Base-by-base conservation (phyloP, 345 rosid species). In the Populus simonii region DNA sequence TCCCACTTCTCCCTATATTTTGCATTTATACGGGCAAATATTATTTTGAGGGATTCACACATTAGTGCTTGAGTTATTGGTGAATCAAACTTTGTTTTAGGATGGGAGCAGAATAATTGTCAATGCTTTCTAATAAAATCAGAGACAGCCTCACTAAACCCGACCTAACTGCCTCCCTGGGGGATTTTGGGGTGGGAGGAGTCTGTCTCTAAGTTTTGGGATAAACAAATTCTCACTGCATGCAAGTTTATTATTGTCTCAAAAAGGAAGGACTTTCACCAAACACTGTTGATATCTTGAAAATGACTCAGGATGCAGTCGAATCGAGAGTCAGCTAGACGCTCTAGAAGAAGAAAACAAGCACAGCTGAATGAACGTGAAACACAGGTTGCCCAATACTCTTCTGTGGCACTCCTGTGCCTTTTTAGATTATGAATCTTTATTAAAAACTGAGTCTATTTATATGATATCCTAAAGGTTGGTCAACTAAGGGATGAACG, bases 321-420 rank as follows among this genome's bases (percentile, higher is more conserved):
- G 61, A 96, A 96, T 89, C 91, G 98, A 79, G 99, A 96, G 88
- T 96, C 99, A 47, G 98, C 99, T 55, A 91, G 98, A 79, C 97
- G 98, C 23, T 96, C 98, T 73, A 88, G 99, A 87, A 89, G 91
- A 85, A 90, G 97, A 85, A 96, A 94, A 77, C 97, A 92, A 71
- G 97, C 85, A 47, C 98, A 94, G 72, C 72, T 93, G 82, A 89
- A 77, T 87, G 99, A 96, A 80, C 92, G 92, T 17, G 98, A 94
- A 86, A 81, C 86, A 69, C 98, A 96, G 99, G 99, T 96, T 67
- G 61, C 70, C 43, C 27, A 61, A 35, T 75, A 17, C 77, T 75
- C 61, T 62, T 51, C 47, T 41, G 51, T 31, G 16, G 45, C 39
- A 18, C 31, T 71, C 33, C 36, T 41, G 59, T 73, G 63, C 49